Percentiles rank a stretch among this genome's conserved stretches.
Evolutionary conservation across 2,329 filamentous ascomycete species (phyloP).

Genomic region (Metarhizium album): DNA sequence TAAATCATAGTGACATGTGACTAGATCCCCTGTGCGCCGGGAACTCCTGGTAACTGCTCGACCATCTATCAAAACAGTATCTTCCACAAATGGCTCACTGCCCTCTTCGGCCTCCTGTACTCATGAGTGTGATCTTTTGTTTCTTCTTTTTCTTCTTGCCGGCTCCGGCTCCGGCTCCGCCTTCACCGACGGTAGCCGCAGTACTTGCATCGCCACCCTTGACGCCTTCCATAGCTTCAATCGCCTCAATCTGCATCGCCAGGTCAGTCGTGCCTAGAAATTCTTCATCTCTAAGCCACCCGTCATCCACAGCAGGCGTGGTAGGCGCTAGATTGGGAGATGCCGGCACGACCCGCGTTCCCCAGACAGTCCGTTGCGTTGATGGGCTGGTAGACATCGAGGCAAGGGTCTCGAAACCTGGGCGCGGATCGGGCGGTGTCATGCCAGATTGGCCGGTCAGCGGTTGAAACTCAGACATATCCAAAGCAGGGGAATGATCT

Average conservation of each 20-base stretch:
- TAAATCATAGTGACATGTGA: not conserved
- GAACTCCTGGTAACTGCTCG: not conserved
- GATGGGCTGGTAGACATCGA: constrained; percentile 74
- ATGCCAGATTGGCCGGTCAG: constrained; percentile 39
- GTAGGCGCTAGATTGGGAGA: constrained; percentile 43
- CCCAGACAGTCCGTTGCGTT: constrained; percentile 76
- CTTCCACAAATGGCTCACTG: constrained; percentile 14
- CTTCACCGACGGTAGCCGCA: constrained; percentile 8
- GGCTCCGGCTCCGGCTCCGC: constrained; percentile 22
- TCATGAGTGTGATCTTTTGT: constrained; percentile 64
- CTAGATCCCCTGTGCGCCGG: not conserved
- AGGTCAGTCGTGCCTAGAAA: constrained; percentile 54
- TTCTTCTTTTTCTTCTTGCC: constrained; percentile 56
- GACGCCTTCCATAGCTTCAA: constrained; percentile 28
- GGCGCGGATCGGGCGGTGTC: constrained; percentile 45
- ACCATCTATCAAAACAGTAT: not conserved
- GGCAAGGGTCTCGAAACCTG: constrained; percentile 58
- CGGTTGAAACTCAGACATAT: constrained; percentile 55
- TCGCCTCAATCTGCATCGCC: constrained; percentile 46
- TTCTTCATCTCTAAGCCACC: constrained; percentile 76
- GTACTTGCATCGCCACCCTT: constrained; percentile 8
- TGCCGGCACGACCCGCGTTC: constrained; percentile 59
- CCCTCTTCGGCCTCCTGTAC: constrained; percentile 46
- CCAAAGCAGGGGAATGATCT: constrained; percentile 28
- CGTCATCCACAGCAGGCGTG: constrained; percentile 48